These are phyloP conservation scores for Ammopiptanthus mongolicus DNA, from an alignment of 306 rosid genomes.

Conservation along the genomic window DNA sequence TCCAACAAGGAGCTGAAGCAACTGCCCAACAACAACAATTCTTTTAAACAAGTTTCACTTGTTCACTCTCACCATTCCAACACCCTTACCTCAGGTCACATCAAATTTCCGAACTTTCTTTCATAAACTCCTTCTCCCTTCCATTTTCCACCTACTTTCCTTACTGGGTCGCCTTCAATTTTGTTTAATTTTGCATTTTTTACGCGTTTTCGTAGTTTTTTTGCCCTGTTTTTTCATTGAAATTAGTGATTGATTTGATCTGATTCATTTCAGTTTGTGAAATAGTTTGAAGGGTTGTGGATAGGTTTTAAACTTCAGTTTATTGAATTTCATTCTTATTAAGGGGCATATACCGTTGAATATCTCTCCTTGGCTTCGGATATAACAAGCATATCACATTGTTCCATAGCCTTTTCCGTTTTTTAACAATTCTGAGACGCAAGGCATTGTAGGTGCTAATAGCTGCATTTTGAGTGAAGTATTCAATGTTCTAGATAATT, in stretches of 20 bases:
- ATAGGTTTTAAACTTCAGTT: neutral
- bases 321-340: slow-evolving; percentile 21
- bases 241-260: slow-evolving; percentile 32
- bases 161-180: slow-evolving; percentile 19
- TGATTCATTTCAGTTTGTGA: slow-evolving; percentile 8
- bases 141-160: neutral
- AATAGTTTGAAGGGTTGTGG: neutral
- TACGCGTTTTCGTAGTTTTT: neutral
- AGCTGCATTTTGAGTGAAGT: slow-evolving; percentile 8
- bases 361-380: slow-evolving; percentile 20
- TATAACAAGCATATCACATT: neutral
- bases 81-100: slow-evolving; percentile 50
- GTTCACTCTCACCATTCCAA: slow-evolving; percentile 46
- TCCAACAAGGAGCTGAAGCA: slow-evolving; percentile 44
- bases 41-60: slow-evolving; percentile 50
- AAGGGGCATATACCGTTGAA: slow-evolving; percentile 14
- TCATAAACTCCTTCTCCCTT: slow-evolving; percentile 13
- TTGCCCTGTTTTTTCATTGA: slow-evolving; percentile 7
- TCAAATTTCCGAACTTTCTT: neutral
- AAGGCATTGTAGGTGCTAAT: neutral
- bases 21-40: slow-evolving; percentile 46
- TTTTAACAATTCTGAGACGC: slow-evolving; percentile 10
- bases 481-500: neutral
- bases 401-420: neutral
- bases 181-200: slow-evolving; percentile 2